Evolutionary conservation across 2,329 filamentous ascomycete genomes (phyloP).

Genomic region (Stachybotrys elegans): DNA sequence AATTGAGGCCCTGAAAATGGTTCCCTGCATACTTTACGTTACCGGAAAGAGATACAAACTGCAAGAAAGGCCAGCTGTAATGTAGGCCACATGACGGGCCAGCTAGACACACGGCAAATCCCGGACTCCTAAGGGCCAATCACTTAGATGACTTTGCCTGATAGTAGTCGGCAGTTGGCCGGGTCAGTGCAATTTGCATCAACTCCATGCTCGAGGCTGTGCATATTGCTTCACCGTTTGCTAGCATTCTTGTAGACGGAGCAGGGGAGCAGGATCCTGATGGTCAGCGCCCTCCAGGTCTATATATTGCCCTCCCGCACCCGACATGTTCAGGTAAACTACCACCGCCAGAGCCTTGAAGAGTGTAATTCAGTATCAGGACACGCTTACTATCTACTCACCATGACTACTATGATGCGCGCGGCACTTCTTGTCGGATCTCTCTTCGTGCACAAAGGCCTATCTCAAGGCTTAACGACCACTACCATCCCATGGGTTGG

Average conservation of each 20-base stretch:
- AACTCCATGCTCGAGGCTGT: background rate
- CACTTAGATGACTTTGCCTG: background rate
- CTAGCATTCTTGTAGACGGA: background rate
- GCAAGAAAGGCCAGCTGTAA: background rate
- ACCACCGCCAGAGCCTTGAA: background rate
- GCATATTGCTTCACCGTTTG: background rate
- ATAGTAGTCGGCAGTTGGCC: background rate
- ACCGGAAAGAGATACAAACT: background rate
- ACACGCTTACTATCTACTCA: background rate
- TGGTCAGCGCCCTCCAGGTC: background rate
- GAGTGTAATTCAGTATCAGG: background rate
- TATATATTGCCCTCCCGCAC: background rate
- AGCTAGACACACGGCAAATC: background rate
- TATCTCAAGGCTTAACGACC: background rate
- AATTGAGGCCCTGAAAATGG: background rate
- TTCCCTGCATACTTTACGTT: background rate
- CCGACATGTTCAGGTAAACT: background rate
- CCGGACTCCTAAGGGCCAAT: background rate
- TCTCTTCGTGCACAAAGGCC: background rate
- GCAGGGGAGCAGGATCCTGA: background rate
- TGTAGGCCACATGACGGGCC: background rate
- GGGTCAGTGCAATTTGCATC: background rate
- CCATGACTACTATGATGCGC: background rate
- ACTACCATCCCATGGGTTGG: slow-evolving; percentile 5
- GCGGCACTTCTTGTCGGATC: background rate